phyloP scores from a whole-genome alignment of 768 basidiomycete species.

The Lentinus brumalis region DNA sequence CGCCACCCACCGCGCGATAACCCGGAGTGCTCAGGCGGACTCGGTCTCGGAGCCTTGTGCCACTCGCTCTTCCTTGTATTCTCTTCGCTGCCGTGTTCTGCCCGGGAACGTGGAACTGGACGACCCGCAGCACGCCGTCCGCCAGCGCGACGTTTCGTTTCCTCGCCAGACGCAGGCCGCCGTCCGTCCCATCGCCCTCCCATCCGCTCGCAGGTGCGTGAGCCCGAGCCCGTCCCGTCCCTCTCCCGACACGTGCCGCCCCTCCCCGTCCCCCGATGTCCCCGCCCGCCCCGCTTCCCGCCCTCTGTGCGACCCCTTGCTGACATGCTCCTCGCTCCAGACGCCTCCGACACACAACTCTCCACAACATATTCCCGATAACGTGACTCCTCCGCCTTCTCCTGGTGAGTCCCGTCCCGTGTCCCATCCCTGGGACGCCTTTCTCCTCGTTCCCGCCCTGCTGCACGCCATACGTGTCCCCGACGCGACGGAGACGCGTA shows the following conservation, averaged over 20 bases:
- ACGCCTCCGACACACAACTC: neutral
- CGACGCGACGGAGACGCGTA: no score
- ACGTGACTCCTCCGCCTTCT: neutral
- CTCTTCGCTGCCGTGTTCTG: no score
- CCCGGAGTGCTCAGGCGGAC: neutral
- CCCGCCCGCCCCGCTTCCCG: no score
- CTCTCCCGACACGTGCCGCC: neutral
- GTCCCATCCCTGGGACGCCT: neutral
- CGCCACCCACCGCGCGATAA: slow-evolving; percentile 2
- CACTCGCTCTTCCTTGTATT: no score
- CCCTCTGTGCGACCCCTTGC: neutral
- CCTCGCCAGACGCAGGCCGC: neutral
- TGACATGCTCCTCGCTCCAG: slow-evolving; percentile 4
- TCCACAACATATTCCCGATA: neutral
- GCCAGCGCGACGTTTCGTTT: neutral
- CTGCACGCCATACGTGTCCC: no score
- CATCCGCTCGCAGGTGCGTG: neutral
- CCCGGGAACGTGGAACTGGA: no score
- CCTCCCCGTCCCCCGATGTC: no score
- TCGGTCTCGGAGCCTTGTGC: neutral
- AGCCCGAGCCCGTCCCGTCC: neutral
- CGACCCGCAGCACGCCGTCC: no score
- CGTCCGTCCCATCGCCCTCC: neutral
- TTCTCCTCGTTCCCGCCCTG: neutral
- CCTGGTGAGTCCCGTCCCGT: neutral